Conservation (phyloP, 2,329 filamentous ascomycete genomes). For the Colletotrichum tropicicola region DNA sequence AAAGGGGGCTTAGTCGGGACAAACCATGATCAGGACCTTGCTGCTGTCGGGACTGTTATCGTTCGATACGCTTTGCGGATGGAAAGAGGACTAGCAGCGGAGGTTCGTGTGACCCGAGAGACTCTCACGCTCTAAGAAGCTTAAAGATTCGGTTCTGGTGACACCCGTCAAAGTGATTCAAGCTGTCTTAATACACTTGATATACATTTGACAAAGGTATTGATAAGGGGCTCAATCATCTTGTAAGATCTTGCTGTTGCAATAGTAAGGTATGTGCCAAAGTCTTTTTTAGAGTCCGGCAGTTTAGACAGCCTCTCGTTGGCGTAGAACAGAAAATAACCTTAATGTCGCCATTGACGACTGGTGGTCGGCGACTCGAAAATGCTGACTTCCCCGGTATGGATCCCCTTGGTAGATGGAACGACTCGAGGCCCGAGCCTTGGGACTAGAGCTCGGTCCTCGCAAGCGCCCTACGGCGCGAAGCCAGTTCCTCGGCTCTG, state of each 20-base stretch:
- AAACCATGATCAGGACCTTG: not conserved
- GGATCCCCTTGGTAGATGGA: not conserved
- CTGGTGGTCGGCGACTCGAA: not conserved
- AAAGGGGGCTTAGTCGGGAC: not conserved
- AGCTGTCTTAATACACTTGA: not conserved
- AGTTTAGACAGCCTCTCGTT: not conserved
- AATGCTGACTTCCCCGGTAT: not conserved
- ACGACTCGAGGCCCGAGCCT: not conserved
- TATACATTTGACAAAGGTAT: not conserved
- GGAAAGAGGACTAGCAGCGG: not conserved
- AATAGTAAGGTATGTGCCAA: too few relatives aligned
- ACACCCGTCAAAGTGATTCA: not conserved
- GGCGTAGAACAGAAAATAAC: not conserved
- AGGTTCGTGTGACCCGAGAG: not conserved
- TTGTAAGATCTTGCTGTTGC: not conserved
- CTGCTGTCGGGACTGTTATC: not conserved
- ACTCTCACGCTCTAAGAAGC: not conserved
- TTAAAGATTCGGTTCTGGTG: not conserved
- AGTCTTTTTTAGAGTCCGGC: not conserved
- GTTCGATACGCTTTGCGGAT: not conserved
- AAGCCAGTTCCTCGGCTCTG: not conserved
- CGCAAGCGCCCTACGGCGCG: not conserved
- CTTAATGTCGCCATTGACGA: not conserved
- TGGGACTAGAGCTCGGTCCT: not conserved
- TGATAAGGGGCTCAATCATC: not conserved